Evolutionary conservation across 805 yeast genomes (phyloP).

Genomic region (Zygosaccharomyces lentus): DNA sequence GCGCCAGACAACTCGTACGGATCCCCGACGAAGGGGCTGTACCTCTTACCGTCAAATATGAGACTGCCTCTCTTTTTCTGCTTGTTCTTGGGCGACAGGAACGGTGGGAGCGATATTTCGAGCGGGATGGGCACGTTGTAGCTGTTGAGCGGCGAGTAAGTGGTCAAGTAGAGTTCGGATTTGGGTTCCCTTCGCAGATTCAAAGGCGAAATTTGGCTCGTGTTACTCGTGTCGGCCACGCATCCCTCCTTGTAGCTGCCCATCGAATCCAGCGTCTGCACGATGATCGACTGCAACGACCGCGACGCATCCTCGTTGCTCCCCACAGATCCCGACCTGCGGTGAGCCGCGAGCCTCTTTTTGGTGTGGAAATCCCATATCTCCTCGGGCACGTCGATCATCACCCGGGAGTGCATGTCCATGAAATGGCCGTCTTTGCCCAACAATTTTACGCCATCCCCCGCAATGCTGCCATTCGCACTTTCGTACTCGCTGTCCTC

Average conservation of each 20-base stretch:
- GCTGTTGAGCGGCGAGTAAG: slow-evolving; percentile 37
- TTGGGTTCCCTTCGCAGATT: slow-evolving; percentile 14
- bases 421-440: slow-evolving; percentile 21
- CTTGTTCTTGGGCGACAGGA: slow-evolving; percentile 35
- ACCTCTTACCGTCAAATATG: slow-evolving; percentile 38
- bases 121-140: slow-evolving; percentile 37
- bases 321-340: slow-evolving; percentile 7
- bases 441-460: neutral
- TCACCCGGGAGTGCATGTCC: slow-evolving; percentile 27
- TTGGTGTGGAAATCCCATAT: slow-evolving; percentile 29
- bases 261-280: slow-evolving; percentile 23
- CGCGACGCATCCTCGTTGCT: slow-evolving; percentile 3
- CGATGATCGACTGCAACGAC: slow-evolving; percentile 31
- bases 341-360: slow-evolving; percentile 8
- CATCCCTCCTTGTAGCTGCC: slow-evolving; percentile 1
- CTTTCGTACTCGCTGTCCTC: neutral
- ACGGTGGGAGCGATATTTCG: slow-evolving; percentile 38
- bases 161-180: slow-evolving; percentile 32
- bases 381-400: slow-evolving; percentile 32
- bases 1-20: slow-evolving; percentile 4
- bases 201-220: slow-evolving; percentile 19
- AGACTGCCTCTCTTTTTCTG: slow-evolving; percentile 26
- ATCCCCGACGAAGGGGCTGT: slow-evolving; percentile 28
- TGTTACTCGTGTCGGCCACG: slow-evolving; percentile 1
- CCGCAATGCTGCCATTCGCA: neutral